Evolutionary conservation across 257 asterid genomes (phyloP).

Genomic region (Coffea canephora): DNA sequence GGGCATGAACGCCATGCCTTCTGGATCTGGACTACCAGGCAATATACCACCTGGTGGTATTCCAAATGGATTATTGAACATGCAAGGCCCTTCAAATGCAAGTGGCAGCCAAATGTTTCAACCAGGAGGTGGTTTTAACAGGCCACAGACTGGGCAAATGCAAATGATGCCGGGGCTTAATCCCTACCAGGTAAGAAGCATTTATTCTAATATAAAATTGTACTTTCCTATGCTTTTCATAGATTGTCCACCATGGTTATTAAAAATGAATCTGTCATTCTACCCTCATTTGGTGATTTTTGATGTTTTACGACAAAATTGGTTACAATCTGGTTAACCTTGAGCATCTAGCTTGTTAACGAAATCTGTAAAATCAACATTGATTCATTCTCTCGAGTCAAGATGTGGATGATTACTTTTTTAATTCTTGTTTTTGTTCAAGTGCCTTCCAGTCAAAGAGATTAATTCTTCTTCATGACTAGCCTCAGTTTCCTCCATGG

Average conservation of each 20-base stretch:
- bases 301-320: too few species aligned
- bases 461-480: too few species aligned
- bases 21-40: constrained; percentile 74
- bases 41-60: constrained; percentile 58
- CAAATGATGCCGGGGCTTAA: constrained; percentile 89
- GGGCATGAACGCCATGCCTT: constrained; percentile 65
- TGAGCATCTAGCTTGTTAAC: too few species aligned
- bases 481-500: too few species aligned
- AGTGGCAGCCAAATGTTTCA: constrained; percentile 79
- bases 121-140: constrained; percentile 72
- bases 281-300: not conserved
- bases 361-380: too few species aligned
- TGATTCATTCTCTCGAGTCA: too few species aligned
- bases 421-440: too few species aligned
- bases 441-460: too few species aligned
- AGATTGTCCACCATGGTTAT: not conserved
- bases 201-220: not conserved
- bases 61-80: constrained; percentile 50
- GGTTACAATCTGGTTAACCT: too few species aligned
- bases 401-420: too few species aligned
- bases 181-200: constrained; percentile 69
- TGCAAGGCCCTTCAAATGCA: constrained; percentile 50
- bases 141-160: constrained; percentile 80
- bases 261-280: not conserved
- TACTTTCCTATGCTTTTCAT: not conserved